Base-by-base conservation (phyloP, 768 basidiomycete genomes). In the Kwoniella europaea region DNA sequence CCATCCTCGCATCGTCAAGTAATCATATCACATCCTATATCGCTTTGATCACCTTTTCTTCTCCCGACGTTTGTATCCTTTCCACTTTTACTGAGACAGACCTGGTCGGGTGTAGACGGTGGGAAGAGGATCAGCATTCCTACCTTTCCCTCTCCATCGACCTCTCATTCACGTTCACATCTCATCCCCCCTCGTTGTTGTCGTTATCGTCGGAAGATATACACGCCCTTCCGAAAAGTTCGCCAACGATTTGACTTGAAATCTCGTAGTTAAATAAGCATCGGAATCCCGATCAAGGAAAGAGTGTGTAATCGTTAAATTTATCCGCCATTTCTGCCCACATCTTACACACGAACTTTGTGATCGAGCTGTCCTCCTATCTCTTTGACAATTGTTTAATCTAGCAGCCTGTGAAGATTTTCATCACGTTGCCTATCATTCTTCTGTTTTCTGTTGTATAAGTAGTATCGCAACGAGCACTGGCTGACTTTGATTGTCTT, bases 151-250 rank as follows among this genome's bases (percentile, higher is more conserved):
- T 52, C 20, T 52, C 16, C 29, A 59, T 59, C 16, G 57, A 15
- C 3, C 3, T 4, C 29, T 41, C n/a, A 1, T 16, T 15, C 13
- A n/a, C 29, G 27, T 13, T 15, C 22, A 2, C 12, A 59, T 59
- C 29, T 56, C 4, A 18, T 29, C 15, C 10, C 20, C 16, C 15
- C 20, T 52, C 10, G 16, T 52, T 52, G 13, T 6, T 52, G 50
- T 16, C 50, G 20, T 16, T 52, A 52, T 10, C 20, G 24, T 55
- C 54, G 20, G 54, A 55, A 55, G n/a, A 22, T 6, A 55, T 55
- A 55, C 54, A 55, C 54, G 54, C 54, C n/a, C 6, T 55, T n/a
- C n/a, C 54, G 54, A 55, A 55, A 55, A 55, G 54, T 18, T 55
- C 54, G 54, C 24, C 54, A 55, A 55, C 24, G 20, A 18, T 55